These are phyloP conservation scores for Piromyces finnis DNA, from an alignment of 192 early-diverging fungal species.

Conservation along the genomic window DNA sequence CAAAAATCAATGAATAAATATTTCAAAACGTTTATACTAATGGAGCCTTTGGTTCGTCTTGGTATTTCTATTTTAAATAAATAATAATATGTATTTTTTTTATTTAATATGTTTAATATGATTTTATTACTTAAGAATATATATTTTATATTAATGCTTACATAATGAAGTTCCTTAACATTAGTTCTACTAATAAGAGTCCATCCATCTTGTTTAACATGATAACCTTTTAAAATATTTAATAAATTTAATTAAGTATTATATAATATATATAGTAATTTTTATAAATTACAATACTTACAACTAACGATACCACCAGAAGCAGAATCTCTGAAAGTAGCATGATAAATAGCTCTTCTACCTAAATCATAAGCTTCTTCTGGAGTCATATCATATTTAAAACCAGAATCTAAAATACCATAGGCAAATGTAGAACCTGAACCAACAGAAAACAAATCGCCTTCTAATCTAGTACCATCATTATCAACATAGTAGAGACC, in stretches of 20 bases:
- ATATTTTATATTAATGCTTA: too few relatives aligned
- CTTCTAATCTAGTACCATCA: slow-evolving; percentile 73
- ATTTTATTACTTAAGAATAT: too few relatives aligned
- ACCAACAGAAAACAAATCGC: slow-evolving; percentile 87
- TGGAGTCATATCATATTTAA: slow-evolving; percentile 57
- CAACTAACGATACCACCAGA: slow-evolving; percentile 70
- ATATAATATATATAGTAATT: too few relatives aligned
- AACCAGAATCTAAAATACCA: slow-evolving; percentile 85
- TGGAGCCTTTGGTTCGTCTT: too few relatives aligned
- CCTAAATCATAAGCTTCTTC: slow-evolving; percentile 83
- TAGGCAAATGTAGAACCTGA: slow-evolving; percentile 99
- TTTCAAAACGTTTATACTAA: too few relatives aligned
- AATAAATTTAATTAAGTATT: too few relatives aligned
- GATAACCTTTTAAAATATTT: slow-evolving; percentile 46
- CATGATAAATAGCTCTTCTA: slow-evolving; percentile 83
- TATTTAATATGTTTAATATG: too few relatives aligned
- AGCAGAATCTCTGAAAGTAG: slow-evolving; percentile 82
- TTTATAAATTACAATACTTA: too few relatives aligned
- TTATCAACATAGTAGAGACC: slow-evolving; percentile 92
- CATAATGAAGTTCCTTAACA: slow-evolving; percentile 17
- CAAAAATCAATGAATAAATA: too few relatives aligned
- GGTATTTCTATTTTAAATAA: too few relatives aligned
- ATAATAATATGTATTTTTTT: too few relatives aligned
- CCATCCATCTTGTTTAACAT: slow-evolving; percentile 84
- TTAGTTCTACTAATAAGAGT: slow-evolving; percentile 63